Evolutionary conservation across 768 basidiomycete species (phyloP), one percentile per base, ranked within the genome.

Genomic region (Pleurotus citrinopileatus): DNA sequence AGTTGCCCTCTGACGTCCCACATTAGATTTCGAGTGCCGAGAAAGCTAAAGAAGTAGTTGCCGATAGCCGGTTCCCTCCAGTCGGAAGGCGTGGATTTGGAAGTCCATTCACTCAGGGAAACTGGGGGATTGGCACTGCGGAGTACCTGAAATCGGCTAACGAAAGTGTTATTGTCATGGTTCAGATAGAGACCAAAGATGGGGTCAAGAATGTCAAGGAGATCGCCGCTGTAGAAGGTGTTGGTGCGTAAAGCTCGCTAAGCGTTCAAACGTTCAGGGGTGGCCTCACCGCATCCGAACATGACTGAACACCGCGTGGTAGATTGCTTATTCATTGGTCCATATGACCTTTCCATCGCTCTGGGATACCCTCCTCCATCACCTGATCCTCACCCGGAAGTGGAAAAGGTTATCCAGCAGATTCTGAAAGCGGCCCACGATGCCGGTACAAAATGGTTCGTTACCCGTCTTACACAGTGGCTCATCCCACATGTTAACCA

Each of bases 181-280:
- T 87, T 0, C 87, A 89, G 66, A 87, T 89, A 51, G 86, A 88
- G 66, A 87, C 75, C 2, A 67, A 62, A 44, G 81, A 85, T 43
- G 86, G 74, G 0, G 75, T 87, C 2, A 61, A 79, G 45, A 87
- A 87, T 53, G 71, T 82, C 3, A 72, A 80, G 15, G 77, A 75
- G 51, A 88, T 89, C 51, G 80, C 79, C 15, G 66, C 70, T 2
- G 82, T 87, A 1, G 81, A 82, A 20, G 86, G 86, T 1, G 73
- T 89, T 17, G 83, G 82, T 83, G 40, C 62, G 77, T 60, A 26
- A 15, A 32, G 44, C 72, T 73, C 61, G 67, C 7, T 12, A n/a
- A n/a, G n/a, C n/a, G n/a, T n/a, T n/a, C n/a, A n/a, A n/a, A n/a
- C n/a, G n/a, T n/a, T n/a, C n/a, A n/a, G n/a, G n/a, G n/a, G n/a